Evolutionary conservation across 108 stramenopile species (phyloP).

Genomic region (Conticribra weissflogii): DNA sequence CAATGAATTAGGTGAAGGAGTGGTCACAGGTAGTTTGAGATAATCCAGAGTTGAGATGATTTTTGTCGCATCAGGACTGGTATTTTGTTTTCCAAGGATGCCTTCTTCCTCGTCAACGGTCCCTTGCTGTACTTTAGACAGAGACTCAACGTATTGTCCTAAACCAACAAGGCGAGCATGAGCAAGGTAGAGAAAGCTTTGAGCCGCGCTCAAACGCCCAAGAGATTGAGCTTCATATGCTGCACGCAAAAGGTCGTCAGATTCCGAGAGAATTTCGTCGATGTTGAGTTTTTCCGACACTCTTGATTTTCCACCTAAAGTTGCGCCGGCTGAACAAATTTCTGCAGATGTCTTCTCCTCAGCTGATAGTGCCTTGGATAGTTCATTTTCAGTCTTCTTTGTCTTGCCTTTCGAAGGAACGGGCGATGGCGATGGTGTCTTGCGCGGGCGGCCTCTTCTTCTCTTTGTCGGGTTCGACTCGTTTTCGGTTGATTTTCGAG

Average conservation of each 20-base stretch:
- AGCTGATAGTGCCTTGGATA: no score
- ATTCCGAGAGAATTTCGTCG: constrained; percentile 12
- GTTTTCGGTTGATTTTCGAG: no score
- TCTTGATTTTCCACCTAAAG: not conserved
- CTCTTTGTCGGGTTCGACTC: no score
- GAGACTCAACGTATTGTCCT: constrained; percentile 2
- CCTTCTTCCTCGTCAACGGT: not conserved
- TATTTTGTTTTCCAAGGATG: not conserved
- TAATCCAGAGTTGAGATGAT: not conserved
- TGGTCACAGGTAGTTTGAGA: not conserved
- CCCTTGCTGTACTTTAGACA: not conserved
- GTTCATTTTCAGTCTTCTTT: no score
- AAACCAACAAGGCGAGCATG: constrained; percentile 17
- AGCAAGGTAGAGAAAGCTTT: constrained; percentile 9
- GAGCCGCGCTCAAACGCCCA: constrained; percentile 11
- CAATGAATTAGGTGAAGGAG: not conserved
- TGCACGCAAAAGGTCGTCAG: constrained; percentile 8
- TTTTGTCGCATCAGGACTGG: not conserved
- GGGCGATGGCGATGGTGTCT: no score
- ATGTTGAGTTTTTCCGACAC: not conserved
- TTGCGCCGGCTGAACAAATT: no score
- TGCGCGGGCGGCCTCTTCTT: no score
- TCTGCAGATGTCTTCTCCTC: no score
- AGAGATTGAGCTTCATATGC: constrained; percentile 18
- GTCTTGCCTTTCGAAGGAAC: no score